Base-by-base conservation (phyloP, 495 filamentous ascomycete genomes). In the Penicillium maclennaniae region DNA sequence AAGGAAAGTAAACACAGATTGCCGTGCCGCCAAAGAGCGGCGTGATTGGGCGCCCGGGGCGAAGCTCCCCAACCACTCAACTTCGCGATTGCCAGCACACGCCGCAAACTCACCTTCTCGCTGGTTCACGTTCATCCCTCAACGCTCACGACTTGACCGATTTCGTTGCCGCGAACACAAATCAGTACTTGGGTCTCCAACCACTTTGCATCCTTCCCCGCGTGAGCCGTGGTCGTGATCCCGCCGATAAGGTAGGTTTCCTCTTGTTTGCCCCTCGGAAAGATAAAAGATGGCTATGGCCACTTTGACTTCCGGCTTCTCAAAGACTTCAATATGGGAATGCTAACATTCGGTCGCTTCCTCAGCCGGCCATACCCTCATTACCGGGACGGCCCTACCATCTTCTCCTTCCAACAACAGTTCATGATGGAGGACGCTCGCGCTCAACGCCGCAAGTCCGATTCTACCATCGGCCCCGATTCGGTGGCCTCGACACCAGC, bases 321-420 rank as follows among this genome's bases (percentile, higher is more conserved):
- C 38, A 6, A 40, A 39, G 37, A 15, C n/a, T n/a, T 19, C 36
- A 74, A 2, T 7, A 74, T 74, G 70, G 68, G 63, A 26, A 71
- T 77, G 71, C 71, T 77, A 68, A 77, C 71, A 12, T 66, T 75
- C 40, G 60, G 54, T 20, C 74, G 71, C 47, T 74, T 76, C 53
- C 69, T 73, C 44, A 77, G 69, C 57, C 71, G 71, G 43, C 65
- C 72, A 16, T 72, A 70, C 40, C 68, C 61, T 54, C 62, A 72
- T 48, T 48, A 58, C 7, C 65, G 62, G 44, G 63, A 73, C 68
- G 72, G 71, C 25, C 74, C 71, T 10, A 72, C 74, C 26, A 56
- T 77, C 39, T 70, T 76, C 38, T 67, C 57, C 43, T 76, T 77
- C 47, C 69, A 77, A 47, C 70, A 74, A 56, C 71, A 74, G 58